Conservation (phyloP, 2,329 filamentous ascomycete species). For the Dendrostoma leiphaemia region DNA sequence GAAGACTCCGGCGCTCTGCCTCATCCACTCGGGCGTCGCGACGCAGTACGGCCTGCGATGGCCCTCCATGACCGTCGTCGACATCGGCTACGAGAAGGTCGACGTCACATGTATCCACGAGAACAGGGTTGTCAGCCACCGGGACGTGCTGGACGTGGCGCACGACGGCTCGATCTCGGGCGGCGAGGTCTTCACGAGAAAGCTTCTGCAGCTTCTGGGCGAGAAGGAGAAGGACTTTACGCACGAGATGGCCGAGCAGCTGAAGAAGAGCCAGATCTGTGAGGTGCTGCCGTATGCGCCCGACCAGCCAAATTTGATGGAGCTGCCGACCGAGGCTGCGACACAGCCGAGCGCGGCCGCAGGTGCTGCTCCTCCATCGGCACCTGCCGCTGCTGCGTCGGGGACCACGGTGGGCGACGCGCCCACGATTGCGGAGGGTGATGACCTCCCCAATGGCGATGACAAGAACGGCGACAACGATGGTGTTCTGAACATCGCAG, state of each 20-base stretch:
- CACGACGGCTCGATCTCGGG: slow-evolving; percentile 60
- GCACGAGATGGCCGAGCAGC: slow-evolving; percentile 66
- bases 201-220: slow-evolving; percentile 64
- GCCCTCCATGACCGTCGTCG: slow-evolving; percentile 79
- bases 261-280: slow-evolving; percentile 65
- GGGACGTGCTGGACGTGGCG: slow-evolving; percentile 51
- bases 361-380: slow-evolving; percentile 28
- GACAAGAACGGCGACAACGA: slow-evolving; percentile 54
- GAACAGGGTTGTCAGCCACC: slow-evolving; percentile 69
- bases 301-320: slow-evolving; percentile 44
- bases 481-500: slow-evolving; percentile 80
- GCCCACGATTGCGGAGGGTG: slow-evolving; percentile 22
- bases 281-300: slow-evolving; percentile 61
- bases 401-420: slow-evolving; percentile 29
- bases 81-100: slow-evolving; percentile 89
- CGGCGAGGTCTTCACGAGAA: slow-evolving; percentile 81
- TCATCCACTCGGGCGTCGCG: slow-evolving; percentile 86
- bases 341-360: slow-evolving; percentile 20
- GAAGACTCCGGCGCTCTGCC: slow-evolving; percentile 85
- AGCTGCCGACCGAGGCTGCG: slow-evolving; percentile 41
- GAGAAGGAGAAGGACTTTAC: slow-evolving; percentile 54
- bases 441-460: slow-evolving; percentile 40
- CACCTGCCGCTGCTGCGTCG: slow-evolving; percentile 22
- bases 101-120: slow-evolving; percentile 90
- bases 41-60: slow-evolving; percentile 78